These are phyloP conservation scores for Lojkania enalia DNA, from an alignment of 2,329 filamentous ascomycete genomes.

Conservation along the genomic window DNA sequence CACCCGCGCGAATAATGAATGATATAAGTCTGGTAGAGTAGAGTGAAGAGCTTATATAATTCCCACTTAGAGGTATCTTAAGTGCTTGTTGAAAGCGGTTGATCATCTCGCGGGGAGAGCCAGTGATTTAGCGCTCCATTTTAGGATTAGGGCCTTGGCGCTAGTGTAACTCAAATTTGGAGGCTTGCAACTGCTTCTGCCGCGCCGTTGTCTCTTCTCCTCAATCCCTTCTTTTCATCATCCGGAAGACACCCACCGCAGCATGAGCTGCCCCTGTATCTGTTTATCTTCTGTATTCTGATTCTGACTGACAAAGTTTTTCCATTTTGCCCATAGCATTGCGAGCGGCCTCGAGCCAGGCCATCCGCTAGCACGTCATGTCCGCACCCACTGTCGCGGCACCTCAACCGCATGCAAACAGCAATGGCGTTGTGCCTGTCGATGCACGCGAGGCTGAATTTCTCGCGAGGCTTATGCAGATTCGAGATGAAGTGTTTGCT, in stretches of 20 bases:
- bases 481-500: conserved; percentile 79
- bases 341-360: conserved; percentile 9
- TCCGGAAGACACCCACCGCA: conserved; percentile 17
- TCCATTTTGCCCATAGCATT: conserved; percentile 15
- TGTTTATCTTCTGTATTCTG: conserved; percentile 27
- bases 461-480: conserved; percentile 77
- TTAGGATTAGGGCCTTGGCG: conserved; percentile 14
- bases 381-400: conserved; percentile 31
- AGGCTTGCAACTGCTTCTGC: neutral
- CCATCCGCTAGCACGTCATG: conserved; percentile 31
- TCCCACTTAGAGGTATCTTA: no score
- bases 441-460: conserved; percentile 51
- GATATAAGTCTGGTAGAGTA: no score
- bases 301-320: conserved; percentile 15
- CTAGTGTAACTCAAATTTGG: neutral
- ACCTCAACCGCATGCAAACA: conserved; percentile 33
- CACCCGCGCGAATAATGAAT: no score
- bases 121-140: neutral
- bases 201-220: conserved; percentile 16
- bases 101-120: neutral
- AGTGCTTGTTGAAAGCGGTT: neutral
- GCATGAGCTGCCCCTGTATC: conserved; percentile 29
- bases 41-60: no score
- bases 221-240: conserved; percentile 20
- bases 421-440: conserved; percentile 41